Conservation (phyloP, 139 green algal genomes). For the Deuterostichococcus epilithicus region DNA sequence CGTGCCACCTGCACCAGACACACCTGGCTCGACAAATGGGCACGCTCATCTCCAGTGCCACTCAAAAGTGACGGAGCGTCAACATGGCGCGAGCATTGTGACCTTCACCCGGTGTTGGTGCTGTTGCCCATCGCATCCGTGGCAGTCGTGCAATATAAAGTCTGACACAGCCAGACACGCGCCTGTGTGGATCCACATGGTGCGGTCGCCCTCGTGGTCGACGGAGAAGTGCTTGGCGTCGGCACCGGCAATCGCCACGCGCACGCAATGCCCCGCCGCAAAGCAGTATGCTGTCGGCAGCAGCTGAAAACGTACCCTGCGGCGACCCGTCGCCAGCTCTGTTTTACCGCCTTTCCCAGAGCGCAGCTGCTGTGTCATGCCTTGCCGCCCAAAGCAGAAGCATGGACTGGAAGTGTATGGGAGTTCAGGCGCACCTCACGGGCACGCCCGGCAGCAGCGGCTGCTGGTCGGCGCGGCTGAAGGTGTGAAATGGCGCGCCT, state of each 20-base stretch:
- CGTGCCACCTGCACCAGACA: too few relatives aligned
- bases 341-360: not conserved
- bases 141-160: too few relatives aligned
- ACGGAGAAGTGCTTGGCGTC: conserved; percentile 25
- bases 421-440: not conserved
- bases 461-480: not conserved
- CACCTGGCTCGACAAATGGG: too few relatives aligned
- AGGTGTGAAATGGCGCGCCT: conserved; percentile 19
- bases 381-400: too few relatives aligned
- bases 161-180: not conserved
- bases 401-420: too few relatives aligned
- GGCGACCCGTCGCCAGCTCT: too few relatives aligned
- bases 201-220: conserved; percentile 11
- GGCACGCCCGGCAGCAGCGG: not conserved
- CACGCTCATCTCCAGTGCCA: too few relatives aligned
- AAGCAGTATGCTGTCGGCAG: conserved; percentile 23
- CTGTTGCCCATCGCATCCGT: too few relatives aligned
- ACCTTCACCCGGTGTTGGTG: too few relatives aligned
- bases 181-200: conserved; percentile 18
- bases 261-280: conserved; percentile 18
- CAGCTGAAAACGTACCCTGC: conserved; percentile 12
- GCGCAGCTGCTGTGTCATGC: too few relatives aligned
- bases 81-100: too few relatives aligned
- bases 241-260: conserved; percentile 15
- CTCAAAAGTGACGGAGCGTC: too few relatives aligned